Conservation (phyloP, 352 stramenopile species). For the Phytophthora vignae region DNA sequence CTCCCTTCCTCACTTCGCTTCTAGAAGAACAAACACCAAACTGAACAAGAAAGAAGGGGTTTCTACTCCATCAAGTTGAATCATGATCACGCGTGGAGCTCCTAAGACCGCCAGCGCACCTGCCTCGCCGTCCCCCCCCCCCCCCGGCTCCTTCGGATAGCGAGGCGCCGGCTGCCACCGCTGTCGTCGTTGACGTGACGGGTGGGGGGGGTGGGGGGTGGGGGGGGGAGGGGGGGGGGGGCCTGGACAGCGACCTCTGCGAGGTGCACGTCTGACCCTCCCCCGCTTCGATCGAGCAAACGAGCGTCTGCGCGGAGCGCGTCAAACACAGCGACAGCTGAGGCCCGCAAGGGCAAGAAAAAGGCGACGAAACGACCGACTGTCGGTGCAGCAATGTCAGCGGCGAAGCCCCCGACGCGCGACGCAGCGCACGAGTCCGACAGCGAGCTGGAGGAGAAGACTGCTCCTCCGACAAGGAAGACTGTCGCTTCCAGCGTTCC, state of each 20-base stretch:
- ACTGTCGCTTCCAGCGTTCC: neutral
- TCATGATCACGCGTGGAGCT: slow-evolving; percentile 19
- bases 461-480: neutral
- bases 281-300: too few species aligned
- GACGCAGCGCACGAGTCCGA: neutral
- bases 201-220: too few species aligned
- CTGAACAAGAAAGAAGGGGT: slow-evolving; percentile 8
- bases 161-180: neutral
- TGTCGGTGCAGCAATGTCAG: neutral
- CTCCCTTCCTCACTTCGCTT: slow-evolving; percentile 4
- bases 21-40: slow-evolving; percentile 9
- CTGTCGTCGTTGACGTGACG: slow-evolving; percentile 21
- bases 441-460: neutral
- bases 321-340: too few species aligned
- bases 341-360: too few species aligned
- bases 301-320: too few species aligned
- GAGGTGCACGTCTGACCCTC: too few species aligned
- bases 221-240: too few species aligned
- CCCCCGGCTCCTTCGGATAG: slow-evolving; percentile 4
- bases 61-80: neutral
- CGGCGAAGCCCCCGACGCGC: neutral
- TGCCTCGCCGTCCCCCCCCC: slow-evolving; percentile 13
- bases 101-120: slow-evolving; percentile 5
- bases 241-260: too few species aligned
- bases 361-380: too few species aligned